Evolutionary conservation across 768 basidiomycete species (phyloP).

Genomic region (Phlebiopsis flavidoalba): DNA sequence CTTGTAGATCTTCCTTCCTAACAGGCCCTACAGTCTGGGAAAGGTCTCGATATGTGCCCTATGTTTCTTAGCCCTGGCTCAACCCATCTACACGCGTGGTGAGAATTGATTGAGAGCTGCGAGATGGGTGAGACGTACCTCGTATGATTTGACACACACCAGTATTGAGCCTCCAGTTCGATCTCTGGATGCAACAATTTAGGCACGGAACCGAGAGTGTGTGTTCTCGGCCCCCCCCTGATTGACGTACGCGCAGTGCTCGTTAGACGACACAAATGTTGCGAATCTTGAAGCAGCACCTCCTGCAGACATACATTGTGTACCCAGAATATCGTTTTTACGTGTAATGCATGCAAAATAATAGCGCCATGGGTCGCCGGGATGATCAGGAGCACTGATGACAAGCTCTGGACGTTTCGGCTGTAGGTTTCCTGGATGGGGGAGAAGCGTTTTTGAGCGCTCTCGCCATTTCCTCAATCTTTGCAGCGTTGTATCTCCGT

Average conservation of each 20-base stretch:
- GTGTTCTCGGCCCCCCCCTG: no score
- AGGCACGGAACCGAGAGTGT: no score
- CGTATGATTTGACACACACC: not conserved
- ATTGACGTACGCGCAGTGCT: not conserved
- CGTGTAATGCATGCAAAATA: not conserved
- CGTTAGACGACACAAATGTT: not conserved
- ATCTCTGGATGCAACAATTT: not conserved
- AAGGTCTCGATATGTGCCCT: conserved; percentile 20
- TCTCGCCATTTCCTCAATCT: not conserved
- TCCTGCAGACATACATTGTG: no score
- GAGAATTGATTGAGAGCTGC: no score
- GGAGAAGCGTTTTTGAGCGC: not conserved
- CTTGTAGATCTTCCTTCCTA: not conserved
- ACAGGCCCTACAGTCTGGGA: conserved; percentile 6
- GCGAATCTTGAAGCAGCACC: not conserved
- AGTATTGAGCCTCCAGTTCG: not conserved
- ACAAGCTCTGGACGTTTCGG: not conserved
- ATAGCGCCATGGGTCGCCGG: not conserved
- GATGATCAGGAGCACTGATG: not conserved
- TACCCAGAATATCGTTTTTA: not conserved
- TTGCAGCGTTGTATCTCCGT: not conserved
- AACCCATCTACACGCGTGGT: no score
- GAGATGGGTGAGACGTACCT: no score
- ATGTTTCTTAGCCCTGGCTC: no score
- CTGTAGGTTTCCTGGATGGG: not conserved